Conservation (phyloP, 139 green algal species). For the Pleodorina starrii region DNA sequence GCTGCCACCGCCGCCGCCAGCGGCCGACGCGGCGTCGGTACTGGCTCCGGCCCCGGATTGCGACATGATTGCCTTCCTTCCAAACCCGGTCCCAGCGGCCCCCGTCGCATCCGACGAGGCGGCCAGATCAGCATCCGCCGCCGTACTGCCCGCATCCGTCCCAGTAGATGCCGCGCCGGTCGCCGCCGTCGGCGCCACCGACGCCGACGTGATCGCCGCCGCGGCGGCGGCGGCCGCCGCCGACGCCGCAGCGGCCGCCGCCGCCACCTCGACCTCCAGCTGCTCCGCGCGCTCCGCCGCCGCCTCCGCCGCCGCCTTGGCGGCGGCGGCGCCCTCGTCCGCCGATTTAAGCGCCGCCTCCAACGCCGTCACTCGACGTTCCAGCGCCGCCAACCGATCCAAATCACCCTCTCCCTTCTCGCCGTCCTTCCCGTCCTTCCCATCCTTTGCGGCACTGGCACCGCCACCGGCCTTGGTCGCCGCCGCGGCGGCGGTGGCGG, state of each 20-base stretch:
- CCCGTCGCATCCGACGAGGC: too few relatives aligned
- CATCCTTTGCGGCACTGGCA: neutral
- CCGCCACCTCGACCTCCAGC: neutral
- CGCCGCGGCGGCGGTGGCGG: too few relatives aligned
- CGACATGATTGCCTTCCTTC: too few relatives aligned
- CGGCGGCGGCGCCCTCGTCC: slow-evolving; percentile 5
- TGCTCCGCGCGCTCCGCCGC: neutral
- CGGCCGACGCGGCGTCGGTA: neutral
- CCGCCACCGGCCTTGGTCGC: neutral
- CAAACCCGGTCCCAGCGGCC: too few relatives aligned
- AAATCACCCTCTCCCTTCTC: neutral
- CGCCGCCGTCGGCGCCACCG: neutral
- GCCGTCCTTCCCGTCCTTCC: neutral
- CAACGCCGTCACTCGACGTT: neutral
- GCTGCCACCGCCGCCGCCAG: neutral
- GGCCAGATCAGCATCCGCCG: neutral
- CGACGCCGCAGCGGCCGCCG: neutral
- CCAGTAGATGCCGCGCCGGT: too few relatives aligned
- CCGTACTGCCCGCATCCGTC: too few relatives aligned
- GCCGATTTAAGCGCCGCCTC: neutral
- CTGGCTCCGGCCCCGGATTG: neutral
- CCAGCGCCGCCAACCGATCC: neutral
- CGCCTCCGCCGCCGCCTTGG: slow-evolving; percentile 13
- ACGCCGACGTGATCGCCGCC: neutral
- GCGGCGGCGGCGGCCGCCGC: neutral